These are phyloP conservation scores for Tetracentron sinense DNA, from an alignment of 164 flowering plant genomes.

Conservation along the genomic window DNA sequence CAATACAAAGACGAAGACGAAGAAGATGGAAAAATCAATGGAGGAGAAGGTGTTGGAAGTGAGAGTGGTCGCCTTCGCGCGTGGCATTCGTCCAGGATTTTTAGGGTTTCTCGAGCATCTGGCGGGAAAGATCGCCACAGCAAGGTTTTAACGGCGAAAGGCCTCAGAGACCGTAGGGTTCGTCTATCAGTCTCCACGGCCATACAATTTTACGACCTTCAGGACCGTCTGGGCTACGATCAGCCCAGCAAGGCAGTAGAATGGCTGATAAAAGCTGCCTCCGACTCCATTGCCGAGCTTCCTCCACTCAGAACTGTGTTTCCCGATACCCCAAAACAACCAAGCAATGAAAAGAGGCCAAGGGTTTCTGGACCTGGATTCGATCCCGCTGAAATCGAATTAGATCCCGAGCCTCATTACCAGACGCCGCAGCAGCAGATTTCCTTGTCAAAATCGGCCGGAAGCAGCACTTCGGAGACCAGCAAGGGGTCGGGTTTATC, in stretches of 20 bases:
- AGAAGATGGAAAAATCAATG: too few species aligned
- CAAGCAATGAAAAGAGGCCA: constrained; percentile 50
- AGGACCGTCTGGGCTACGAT: constrained; percentile 74
- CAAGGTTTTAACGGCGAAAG: constrained; percentile 74
- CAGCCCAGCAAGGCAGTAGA: constrained; percentile 99
- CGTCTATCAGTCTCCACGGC: constrained; percentile 75
- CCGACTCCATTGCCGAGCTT: constrained; percentile 76
- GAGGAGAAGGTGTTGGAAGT: too few species aligned
- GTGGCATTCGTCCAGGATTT: constrained; percentile 72
- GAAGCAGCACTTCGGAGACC: constrained; percentile 85
- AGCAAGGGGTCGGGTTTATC: constrained; percentile 82
- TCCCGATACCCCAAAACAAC: constrained; percentile 54
- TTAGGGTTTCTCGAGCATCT: constrained; percentile 81
- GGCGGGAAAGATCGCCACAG: constrained; percentile 95
- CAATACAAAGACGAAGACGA: constrained; percentile 31
- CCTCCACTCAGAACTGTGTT: constrained; percentile 59
- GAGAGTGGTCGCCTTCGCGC: constrained; percentile 35
- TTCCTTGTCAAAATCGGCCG: constrained; percentile 55
- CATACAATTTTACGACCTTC: constrained; percentile 81
- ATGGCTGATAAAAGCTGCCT: constrained; percentile 85
- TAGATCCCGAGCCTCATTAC: constrained; percentile 27
- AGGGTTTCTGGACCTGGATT: constrained; percentile 16
- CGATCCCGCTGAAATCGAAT: constrained; percentile 38
- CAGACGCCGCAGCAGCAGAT: constrained; percentile 38
- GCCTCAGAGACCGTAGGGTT: constrained; percentile 66